Percentiles rank a stretch among this genome's conserved stretches.
Conservation (phyloP, 2,329 filamentous ascomycete genomes). For the Chrysoporthe puriensis region DNA sequence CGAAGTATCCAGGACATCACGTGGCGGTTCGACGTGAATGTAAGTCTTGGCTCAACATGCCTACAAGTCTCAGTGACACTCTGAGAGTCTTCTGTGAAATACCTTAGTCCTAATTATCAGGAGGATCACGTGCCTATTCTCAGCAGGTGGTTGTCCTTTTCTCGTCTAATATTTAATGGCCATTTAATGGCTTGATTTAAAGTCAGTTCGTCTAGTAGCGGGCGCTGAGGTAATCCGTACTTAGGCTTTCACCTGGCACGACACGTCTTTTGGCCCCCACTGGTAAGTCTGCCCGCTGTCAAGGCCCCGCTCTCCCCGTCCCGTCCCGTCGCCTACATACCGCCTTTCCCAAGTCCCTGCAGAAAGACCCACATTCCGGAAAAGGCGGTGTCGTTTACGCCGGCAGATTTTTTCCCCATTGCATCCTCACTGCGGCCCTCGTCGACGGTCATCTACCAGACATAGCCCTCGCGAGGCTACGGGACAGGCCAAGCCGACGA, state of each 20-base stretch:
- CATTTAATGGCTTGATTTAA: too few species aligned
- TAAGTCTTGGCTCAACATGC: neutral
- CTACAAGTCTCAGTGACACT: neutral
- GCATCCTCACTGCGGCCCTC: neutral
- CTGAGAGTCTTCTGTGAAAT: neutral
- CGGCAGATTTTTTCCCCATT: slow-evolving; percentile 15
- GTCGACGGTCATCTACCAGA: neutral
- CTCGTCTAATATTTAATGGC: too few species aligned
- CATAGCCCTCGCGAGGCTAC: neutral
- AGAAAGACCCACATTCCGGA: neutral
- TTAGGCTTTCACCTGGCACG: too few species aligned
- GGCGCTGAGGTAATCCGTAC: neutral
- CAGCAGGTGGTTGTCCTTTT: neutral
- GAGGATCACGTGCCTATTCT: neutral
- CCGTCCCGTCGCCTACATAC: slow-evolving; percentile 2
- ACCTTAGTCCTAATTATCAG: neutral
- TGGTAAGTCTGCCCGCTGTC: too few species aligned
- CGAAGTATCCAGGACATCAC: neutral
- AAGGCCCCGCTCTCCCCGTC: neutral
- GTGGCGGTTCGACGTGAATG: neutral
- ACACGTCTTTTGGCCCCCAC: too few species aligned
- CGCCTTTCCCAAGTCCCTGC: slow-evolving; percentile 13
- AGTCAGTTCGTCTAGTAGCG: too few species aligned
- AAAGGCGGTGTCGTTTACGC: slow-evolving; percentile 18
- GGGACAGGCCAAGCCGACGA: neutral